Base-by-base conservation (phyloP, 176 grass and related monocot genomes). In the Coix lacrymajobi region DNA sequence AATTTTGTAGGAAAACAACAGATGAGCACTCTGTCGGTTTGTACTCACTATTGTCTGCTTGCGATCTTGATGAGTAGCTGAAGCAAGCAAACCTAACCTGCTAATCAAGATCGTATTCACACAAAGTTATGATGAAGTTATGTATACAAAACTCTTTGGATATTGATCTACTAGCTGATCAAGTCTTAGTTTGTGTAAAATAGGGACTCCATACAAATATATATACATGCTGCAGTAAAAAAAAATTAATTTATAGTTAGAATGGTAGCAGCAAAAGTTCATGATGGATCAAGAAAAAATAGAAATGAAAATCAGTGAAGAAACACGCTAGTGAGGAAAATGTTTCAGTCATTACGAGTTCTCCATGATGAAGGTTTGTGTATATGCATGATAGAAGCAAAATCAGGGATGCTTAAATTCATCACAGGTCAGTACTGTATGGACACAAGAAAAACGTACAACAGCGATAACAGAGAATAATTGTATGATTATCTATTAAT, bases 1-100 rank as follows among this genome's bases (percentile, higher is more conserved):
- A 68, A 29, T 19, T 66, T 54, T 58, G 30, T 81, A 81, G 65
- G 78, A 87, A 62, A 87, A 87, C 28, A 81, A 75, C 70, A 69
- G 36, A 81, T 69, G 36, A 76, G 66, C 62, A 46, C 16, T 58
- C 74, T 49, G 46, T 76, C 46, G 8, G 36, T 81, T 76, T 71
- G 78, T 81, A 48, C 60, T 87, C 28, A 33, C 37, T 73, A 58
- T 22, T 81, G 70, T 61, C 78, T 29, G 45, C 70, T 75, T 87
- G 57, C 60, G 71, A 54, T 68, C 46, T 76, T 74, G 77, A 64
- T 80, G 69, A 72, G 62, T 67, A 44, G 34, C 56, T 57, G 48
- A 66, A 77, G 46, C 8, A 26, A 66, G 58, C 39, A 32, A 40
- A 29, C 46, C 48, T 41, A 77, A 69, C 70, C 24, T 49, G 15